Evolutionary conservation across 2,329 filamentous ascomycete species (phyloP), one percentile per base, ranked within the genome.

Genomic region (Pyricularia grisea): DNA sequence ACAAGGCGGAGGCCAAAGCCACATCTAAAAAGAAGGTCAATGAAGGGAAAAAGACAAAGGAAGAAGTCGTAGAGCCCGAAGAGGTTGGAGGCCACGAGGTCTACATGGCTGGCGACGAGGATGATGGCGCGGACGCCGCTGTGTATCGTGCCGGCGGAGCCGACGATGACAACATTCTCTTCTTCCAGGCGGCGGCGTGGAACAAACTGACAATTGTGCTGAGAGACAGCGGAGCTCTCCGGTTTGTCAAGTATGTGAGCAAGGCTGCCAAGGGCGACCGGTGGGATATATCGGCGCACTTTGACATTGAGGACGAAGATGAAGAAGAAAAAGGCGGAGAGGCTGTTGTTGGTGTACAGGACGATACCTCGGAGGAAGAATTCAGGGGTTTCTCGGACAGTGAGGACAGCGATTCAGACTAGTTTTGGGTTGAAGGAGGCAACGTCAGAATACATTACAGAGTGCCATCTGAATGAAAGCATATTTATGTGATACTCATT

Each of bases 211-310:
- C 90, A 72, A 88, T 99, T 72, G 95, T 98, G 36, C 82, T 98
- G 73, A 87, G 95, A 70, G 95, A 99, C 77, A 88, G 87, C 73
- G 94, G 92, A 17, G 90, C 91, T 17, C 83, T 99, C 76, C 90
- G 92, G 77, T 99, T 99, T 77, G 93, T 98, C 75, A 99, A 98
- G 83, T 99, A 98, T 78, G 91, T 99, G 27, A 96, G 91, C 79
- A 84, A 84, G 70, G 87, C 85, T 67, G 95, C 95, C 9, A 87
- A 87, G 75, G 95, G 95, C 0, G 95, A 98, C 79, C 85, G 95
- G 63, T 98, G 94, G 93, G 95, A 99, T 80, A 84, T 98, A 67
- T 90, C 88, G 65, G 95, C 89, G 0, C 88, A 88, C 42, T 92
- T 92, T 77, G 92, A 90, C 28, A 90, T 97, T 36, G 85, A 85